Percentiles rank a stretch among this genome's conserved stretches.
Conservation (phyloP, 306 rosid genomes). For the Fragaria nilgerrensis region DNA sequence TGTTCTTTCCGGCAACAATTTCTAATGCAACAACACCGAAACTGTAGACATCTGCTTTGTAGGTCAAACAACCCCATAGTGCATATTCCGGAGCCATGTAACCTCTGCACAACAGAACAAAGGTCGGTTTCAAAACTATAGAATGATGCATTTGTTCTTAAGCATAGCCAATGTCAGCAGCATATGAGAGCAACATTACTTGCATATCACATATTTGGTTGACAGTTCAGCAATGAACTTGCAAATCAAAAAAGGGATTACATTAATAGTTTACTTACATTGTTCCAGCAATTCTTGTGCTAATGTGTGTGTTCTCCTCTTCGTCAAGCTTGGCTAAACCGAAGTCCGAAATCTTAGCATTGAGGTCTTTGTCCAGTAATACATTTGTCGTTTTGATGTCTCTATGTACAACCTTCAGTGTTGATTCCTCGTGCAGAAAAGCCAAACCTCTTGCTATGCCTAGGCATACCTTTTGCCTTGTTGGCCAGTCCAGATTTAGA, state of each 20-base stretch:
- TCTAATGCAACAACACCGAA: conserved; percentile 20
- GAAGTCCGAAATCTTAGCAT: conserved; percentile 62
- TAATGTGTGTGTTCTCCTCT: conserved; percentile 51
- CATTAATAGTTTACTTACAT: conserved; percentile 31
- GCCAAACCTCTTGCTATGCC: conserved; percentile 61
- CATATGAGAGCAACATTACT: background rate
- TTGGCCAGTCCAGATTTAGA: conserved; percentile 51
- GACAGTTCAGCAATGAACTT: background rate
- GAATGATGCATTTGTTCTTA: background rate
- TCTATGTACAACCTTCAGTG: conserved; percentile 56
- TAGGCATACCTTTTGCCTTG: conserved; percentile 52
- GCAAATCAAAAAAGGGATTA: background rate
- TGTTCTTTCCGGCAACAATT: conserved; percentile 23
- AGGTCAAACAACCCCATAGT: conserved; percentile 22
- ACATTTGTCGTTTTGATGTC: conserved; percentile 61
- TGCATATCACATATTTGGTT: background rate
- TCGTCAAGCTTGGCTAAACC: conserved; percentile 69
- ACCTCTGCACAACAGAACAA: conserved; percentile 3
- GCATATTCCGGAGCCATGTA: conserved; percentile 31
- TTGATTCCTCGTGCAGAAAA: conserved; percentile 56
- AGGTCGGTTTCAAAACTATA: too few species aligned
- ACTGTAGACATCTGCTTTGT: conserved; percentile 26
- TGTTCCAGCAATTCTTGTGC: conserved; percentile 55
- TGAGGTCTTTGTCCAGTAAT: conserved; percentile 47
- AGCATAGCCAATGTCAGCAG: background rate